Evolutionary conservation across 495 filamentous ascomycete species (phyloP), one percentile per base, ranked within the genome.

Genomic region (Copromyces sp.): DNA sequence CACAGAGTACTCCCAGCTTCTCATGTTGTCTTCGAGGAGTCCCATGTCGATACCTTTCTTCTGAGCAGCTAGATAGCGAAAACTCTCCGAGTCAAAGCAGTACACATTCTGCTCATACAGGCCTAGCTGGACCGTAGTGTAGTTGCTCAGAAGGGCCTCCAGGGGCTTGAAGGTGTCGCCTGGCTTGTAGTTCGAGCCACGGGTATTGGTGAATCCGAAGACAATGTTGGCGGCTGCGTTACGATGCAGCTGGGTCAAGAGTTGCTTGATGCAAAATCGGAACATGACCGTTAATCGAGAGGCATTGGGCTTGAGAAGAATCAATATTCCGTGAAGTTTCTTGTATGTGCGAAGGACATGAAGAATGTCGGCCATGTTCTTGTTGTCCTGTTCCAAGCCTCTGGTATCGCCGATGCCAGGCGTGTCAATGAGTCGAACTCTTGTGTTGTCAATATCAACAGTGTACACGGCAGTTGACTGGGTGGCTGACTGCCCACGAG

Each of bases 31-130:
- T 47, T 80, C 77, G 65, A 77, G 39, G n/a, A 80, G 75, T 8
- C 69, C 69, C 72, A 82, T 76, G 16, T 71, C 65, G 24, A 81
- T 42, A 16, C 79, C 78, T 9, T 79, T 77, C 44, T 82, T 83
- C 38, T 71, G 68, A 3, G 83, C 83, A 3, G 82, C 83, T 0
- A 86, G 74, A 65, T 80, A 86, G 0, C 83, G 81, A 69, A 86
- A 86, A 65, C 79, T 82, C 72, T 84, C 83, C 0, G 83, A 84
- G 71, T 86, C 83, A 39, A 86, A 85, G 68, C 83, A 85, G 68
- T 83, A 86, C 0, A 75, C 77, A 14, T 74, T 82, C 3, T 79
- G n/a, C 0, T 39, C 53, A 0, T 53, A 70, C 2, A 83, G 78
- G 0, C 41, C 35, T 0, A 83, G 42, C 7, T 75, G 68, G 24